phyloP scores from a whole-genome alignment of 2,329 filamentous ascomycete genomes.

The Colletotrichum limetticola region DNA sequence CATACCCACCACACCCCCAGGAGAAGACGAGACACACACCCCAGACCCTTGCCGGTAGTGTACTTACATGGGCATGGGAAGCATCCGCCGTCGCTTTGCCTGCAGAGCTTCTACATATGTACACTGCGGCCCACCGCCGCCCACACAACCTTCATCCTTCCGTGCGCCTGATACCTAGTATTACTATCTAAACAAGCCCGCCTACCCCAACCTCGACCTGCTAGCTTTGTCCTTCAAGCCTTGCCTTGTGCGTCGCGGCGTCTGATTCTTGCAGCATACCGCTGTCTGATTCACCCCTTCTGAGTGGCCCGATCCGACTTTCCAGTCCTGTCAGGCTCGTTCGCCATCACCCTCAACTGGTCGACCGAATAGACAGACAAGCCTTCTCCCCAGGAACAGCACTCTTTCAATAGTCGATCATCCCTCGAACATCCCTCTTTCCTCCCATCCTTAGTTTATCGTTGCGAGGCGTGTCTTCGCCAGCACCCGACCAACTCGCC shows the following conservation, averaged over 20 bases:
- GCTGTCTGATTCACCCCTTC: constrained; percentile 19
- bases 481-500: not conserved
- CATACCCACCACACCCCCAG: constrained; percentile 34
- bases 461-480: not conserved
- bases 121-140: constrained; percentile 31
- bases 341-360: constrained; percentile 24
- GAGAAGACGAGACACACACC: constrained; percentile 27
- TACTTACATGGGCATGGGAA: constrained; percentile 30
- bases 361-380: constrained; percentile 10
- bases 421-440: constrained; percentile 18
- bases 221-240: constrained; percentile 27
- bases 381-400: constrained; percentile 11
- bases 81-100: constrained; percentile 19
- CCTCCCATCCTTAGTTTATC: not conserved
- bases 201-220: constrained; percentile 29
- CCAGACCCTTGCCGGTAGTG: constrained; percentile 36
- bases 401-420: not conserved
- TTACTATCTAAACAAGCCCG: constrained; percentile 34
- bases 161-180: constrained; percentile 21
- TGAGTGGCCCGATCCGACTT: constrained; percentile 32
- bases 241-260: constrained; percentile 35
- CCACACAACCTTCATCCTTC: constrained; percentile 23
- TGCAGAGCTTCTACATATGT: constrained; percentile 35
- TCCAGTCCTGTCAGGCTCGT: constrained; percentile 15
- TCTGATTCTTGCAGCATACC: constrained; percentile 36